These are phyloP conservation scores for Candida endomychidarum DNA, from an alignment of 805 yeast species.

Conservation along the genomic window DNA sequence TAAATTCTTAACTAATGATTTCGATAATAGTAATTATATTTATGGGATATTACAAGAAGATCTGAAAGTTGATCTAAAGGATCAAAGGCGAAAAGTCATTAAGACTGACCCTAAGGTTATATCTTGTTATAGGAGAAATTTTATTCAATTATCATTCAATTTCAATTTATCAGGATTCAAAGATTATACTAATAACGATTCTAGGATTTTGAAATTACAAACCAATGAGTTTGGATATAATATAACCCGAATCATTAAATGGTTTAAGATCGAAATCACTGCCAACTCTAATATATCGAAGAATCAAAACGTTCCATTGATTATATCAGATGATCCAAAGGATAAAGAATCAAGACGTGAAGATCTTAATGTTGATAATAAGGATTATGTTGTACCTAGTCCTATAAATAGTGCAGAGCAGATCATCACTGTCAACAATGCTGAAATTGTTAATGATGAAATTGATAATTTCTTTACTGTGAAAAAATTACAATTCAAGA, in stretches of 20 bases:
- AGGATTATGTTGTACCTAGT: slow-evolving; percentile 17
- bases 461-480: slow-evolving; percentile 34
- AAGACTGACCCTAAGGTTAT: slow-evolving; percentile 35
- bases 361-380: slow-evolving; percentile 7
- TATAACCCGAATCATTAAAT: slow-evolving; percentile 36
- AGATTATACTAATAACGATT: slow-evolving; percentile 15
- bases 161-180: slow-evolving; percentile 29
- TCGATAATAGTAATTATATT: slow-evolving; percentile 37
- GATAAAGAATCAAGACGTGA: slow-evolving; percentile 14
- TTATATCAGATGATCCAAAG: slow-evolving; percentile 24
- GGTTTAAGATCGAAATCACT: slow-evolving; percentile 36
- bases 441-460: slow-evolving; percentile 20
- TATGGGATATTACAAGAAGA: slow-evolving; percentile 11
- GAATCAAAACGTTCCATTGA: slow-evolving; percentile 29
- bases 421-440: slow-evolving; percentile 27
- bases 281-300: slow-evolving; percentile 36
- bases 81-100: slow-evolving; percentile 12
- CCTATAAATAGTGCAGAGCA: slow-evolving; percentile 22
- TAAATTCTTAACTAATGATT: slow-evolving; percentile 40
- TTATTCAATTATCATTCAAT: slow-evolving; percentile 34
- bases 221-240: slow-evolving; percentile 38
- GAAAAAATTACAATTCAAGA: slow-evolving; percentile 47
- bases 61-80: slow-evolving; percentile 4
- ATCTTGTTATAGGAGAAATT: slow-evolving; percentile 47
- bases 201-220: slow-evolving; percentile 31